These are phyloP conservation scores for Pythium dissotocum DNA, from an alignment of 352 stramenopile species.

Conservation along the genomic window DNA sequence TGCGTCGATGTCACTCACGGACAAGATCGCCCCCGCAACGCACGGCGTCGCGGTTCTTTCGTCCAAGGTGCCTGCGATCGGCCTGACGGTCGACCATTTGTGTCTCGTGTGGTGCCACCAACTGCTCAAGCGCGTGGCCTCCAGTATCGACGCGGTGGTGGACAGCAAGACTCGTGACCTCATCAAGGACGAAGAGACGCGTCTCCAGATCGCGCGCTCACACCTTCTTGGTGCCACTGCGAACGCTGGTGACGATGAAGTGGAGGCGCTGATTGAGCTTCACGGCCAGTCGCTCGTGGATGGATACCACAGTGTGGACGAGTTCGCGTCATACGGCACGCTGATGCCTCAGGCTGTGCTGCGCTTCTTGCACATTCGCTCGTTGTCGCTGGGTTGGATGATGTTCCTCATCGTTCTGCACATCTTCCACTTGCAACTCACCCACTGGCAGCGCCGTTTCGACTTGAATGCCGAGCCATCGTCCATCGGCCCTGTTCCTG, in stretches of 20 bases:
- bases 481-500: background rate
- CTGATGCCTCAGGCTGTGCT: slow-evolving; percentile 51
- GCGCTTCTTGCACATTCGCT: slow-evolving; percentile 48
- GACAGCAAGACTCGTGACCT: slow-evolving; percentile 49
- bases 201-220: slow-evolving; percentile 45
- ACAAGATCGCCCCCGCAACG: slow-evolving; percentile 32
- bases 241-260: slow-evolving; percentile 18
- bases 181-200: slow-evolving; percentile 37
- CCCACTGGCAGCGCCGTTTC: slow-evolving; percentile 70
- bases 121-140: slow-evolving; percentile 60
- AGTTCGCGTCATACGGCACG: slow-evolving; percentile 48
- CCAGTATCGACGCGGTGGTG: slow-evolving; percentile 63
- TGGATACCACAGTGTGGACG: slow-evolving; percentile 47
- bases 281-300: slow-evolving; percentile 52
- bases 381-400: slow-evolving; percentile 49
- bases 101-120: slow-evolving; percentile 88
- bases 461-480: slow-evolving; percentile 31
- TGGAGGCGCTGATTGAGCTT: slow-evolving; percentile 29
- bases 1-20: slow-evolving; percentile 40
- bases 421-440: slow-evolving; percentile 64
- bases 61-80: slow-evolving; percentile 61
- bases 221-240: slow-evolving; percentile 37
- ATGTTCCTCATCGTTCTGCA: slow-evolving; percentile 69
- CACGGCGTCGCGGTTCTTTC: slow-evolving; percentile 51
- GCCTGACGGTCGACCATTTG: slow-evolving; percentile 73